Conservation (phyloP, 352 stramenopile species). For the Phytophthora pluvialis region DNA sequence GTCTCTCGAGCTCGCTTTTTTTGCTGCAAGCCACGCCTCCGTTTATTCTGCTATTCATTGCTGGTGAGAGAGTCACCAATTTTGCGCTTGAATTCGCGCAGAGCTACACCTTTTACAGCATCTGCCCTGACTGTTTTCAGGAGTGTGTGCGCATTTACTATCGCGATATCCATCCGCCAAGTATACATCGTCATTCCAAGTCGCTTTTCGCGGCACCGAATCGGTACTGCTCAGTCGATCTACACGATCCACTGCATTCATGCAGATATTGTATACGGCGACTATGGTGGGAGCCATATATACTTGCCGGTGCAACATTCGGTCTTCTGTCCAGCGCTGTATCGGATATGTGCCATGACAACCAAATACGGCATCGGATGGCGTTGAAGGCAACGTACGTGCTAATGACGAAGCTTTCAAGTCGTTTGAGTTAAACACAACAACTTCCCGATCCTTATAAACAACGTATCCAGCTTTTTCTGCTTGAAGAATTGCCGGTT, state of each 20-base stretch:
- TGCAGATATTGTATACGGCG: slow-evolving; percentile 14
- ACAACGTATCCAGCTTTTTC: slow-evolving; percentile 15
- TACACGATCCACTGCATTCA: slow-evolving; percentile 18
- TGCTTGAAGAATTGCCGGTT: neutral
- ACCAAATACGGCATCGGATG: slow-evolving; percentile 9
- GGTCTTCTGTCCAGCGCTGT: slow-evolving; percentile 17
- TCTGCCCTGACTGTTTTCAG: neutral
- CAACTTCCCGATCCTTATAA: slow-evolving; percentile 30
- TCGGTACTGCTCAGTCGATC: slow-evolving; percentile 20
- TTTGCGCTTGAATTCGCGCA: neutral
- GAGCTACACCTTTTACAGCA: too few species aligned
- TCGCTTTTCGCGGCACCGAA: slow-evolving; percentile 10
- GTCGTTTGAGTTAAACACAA: slow-evolving; percentile 20
- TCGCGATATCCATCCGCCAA: slow-evolving; percentile 17
- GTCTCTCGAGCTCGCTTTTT: slow-evolving; percentile 8
- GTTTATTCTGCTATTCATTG: neutral
- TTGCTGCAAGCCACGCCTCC: too few species aligned
- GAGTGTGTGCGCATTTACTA: slow-evolving; percentile 14
- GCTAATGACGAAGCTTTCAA: slow-evolving; percentile 9
- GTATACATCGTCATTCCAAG: slow-evolving; percentile 17
- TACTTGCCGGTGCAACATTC: slow-evolving; percentile 10
- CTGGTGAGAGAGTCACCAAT: slow-evolving; percentile 6
- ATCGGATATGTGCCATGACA: slow-evolving; percentile 15
- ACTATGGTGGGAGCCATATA: slow-evolving; percentile 10
- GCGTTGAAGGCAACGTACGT: slow-evolving; percentile 1